These are phyloP conservation scores for Phytophthora capsici DNA, from an alignment of 352 stramenopile genomes.

Conservation along the genomic window DNA sequence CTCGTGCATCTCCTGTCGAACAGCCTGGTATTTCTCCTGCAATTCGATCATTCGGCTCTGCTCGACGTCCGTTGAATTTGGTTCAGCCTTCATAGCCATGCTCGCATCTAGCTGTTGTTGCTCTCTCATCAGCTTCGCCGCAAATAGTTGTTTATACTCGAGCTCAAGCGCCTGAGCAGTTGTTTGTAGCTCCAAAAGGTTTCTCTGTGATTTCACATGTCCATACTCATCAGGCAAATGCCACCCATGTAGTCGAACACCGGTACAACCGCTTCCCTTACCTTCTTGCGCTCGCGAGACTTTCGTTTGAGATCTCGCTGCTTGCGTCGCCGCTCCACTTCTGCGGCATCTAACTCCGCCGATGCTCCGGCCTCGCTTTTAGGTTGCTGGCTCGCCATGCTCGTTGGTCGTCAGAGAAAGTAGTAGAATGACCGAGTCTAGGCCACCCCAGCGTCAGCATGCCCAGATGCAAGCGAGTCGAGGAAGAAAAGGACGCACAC, in stretches of 20 bases:
- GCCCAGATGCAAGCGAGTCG: constrained; percentile 30
- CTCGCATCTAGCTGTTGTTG: constrained; percentile 25
- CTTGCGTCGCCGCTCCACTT: constrained; percentile 48
- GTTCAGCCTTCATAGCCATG: constrained; percentile 23
- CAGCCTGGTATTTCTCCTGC: constrained; percentile 48
- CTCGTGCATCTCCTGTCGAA: constrained; percentile 50
- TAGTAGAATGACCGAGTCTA: constrained; percentile 36
- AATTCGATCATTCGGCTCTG: constrained; percentile 38
- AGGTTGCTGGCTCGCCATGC: constrained; percentile 34
- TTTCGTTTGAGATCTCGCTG: constrained; percentile 57
- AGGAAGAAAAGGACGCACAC: constrained; percentile 43
- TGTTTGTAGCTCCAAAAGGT: constrained; percentile 44
- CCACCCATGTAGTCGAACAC: not conserved
- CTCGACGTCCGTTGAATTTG: constrained; percentile 29
- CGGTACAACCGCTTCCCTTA: constrained; percentile 7
- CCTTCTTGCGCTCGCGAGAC: constrained; percentile 53
- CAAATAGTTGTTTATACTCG: constrained; percentile 49
- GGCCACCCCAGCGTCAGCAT: constrained; percentile 34
- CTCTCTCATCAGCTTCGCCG: constrained; percentile 33
- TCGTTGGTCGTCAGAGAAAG: constrained; percentile 27
- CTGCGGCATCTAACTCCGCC: constrained; percentile 25
- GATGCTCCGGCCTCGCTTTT: constrained; percentile 13
- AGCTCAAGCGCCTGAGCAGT: constrained; percentile 45
- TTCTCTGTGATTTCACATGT: constrained; percentile 24
- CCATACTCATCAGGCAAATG: not conserved